Base-by-base conservation (phyloP, 169 alveolate species). In the Cryptosporidium bovis region DNA sequence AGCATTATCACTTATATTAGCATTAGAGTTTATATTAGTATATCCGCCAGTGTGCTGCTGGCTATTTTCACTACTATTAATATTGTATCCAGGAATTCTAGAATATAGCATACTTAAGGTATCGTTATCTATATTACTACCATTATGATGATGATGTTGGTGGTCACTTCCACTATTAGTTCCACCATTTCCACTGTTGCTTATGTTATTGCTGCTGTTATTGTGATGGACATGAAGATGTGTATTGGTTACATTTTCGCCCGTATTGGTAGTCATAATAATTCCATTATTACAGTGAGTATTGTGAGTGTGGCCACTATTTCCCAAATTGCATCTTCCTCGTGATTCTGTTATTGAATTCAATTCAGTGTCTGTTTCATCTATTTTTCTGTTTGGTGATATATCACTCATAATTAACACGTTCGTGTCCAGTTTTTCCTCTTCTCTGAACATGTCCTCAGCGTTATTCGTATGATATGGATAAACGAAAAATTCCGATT, bases 401-500 rank as follows among this genome's bases (percentile, higher is more conserved):
- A 40, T 6, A 40, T 40, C 48, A 40, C 48, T 40, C 0, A 40
- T 8, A 40, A 40, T 40, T 8, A 40, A 40, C 48, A 40, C 48
- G 10, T 8, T 8, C 10, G 33, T 48, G 10, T 18, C 83, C 13
- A 69, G 36, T 48, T 69, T 69, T 3, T 69, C 40, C 29, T 69
- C 83, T 4, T 34, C 50, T 69, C 56, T 64, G 29, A 69, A 69
- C 83, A 69, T 69, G 16, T 69, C 83, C 51, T 69, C 83, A 16
- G 83, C 55, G 56, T 69, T 69, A 48, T 33, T 55, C 15, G 46
- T n/a, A 69, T 53, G 56, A 48, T 27, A 69, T 15, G 46, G 27
- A 34, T 69, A 69, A 31, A 31, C 44, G 18, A 69, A 69, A 4
- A 69, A 33, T 55, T 16, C 67, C 31, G 34, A 33, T 40, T 66